A percentile compares a stretch with the other conserved stretches of the same genome.
Evolutionary conservation across 139 green algal species (phyloP).

Genomic region (Asterochloris erici): DNA sequence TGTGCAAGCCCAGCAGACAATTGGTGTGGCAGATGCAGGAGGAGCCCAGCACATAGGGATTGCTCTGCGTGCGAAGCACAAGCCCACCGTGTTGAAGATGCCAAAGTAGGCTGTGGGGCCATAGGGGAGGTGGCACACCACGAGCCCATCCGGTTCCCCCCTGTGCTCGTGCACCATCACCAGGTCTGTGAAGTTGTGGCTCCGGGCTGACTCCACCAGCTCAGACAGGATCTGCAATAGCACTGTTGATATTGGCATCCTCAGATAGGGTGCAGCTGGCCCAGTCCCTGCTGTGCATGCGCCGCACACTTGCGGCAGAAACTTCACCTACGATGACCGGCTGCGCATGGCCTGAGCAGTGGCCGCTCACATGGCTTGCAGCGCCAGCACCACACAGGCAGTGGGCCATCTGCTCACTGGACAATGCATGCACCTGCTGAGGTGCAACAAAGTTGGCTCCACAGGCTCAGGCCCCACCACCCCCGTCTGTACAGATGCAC

Average conservation of each 20-base stretch:
- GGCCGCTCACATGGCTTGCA: no score
- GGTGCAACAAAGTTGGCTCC: no score
- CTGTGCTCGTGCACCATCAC: constrained; percentile 97
- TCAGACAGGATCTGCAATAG: constrained; percentile 64
- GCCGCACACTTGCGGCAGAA: no score
- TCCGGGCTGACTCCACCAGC: constrained; percentile 84
- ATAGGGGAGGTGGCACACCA: constrained; percentile 96
- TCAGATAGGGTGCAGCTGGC: background rate
- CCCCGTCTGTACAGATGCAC: background rate
- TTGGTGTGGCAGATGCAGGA: background rate
- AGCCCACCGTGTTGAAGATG: constrained; percentile 79
- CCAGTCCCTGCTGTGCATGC: no score
- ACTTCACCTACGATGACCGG: no score
- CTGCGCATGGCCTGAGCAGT: no score
- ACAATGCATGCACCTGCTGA: no score
- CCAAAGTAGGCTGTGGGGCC: constrained; percentile 99
- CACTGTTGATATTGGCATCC: background rate
- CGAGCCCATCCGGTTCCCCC: constrained; percentile 94
- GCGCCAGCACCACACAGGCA: no score
- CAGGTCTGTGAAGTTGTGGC: constrained; percentile 93
- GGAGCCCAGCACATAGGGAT: background rate
- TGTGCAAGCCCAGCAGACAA: background rate
- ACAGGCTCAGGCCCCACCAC: no score
- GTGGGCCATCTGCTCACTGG: no score
- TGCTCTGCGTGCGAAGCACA: background rate